A percentile compares a stretch with the other conserved stretches of the same genome.
Evolutionary conservation across 2,329 filamentous ascomycete genomes (phyloP).

Genomic region (Cladosporium sp.): DNA sequence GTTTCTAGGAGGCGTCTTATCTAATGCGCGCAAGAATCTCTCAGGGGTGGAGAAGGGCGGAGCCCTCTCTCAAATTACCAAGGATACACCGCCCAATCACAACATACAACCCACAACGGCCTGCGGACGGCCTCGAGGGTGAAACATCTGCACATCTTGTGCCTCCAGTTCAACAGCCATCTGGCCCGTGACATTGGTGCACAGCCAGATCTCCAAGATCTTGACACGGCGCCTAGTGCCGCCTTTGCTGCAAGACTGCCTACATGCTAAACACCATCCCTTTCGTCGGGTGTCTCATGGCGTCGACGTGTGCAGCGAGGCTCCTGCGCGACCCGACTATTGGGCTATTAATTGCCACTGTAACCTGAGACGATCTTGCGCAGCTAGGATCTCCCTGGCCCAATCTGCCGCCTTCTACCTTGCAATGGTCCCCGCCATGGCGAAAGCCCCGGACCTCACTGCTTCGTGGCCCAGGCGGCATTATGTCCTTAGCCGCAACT

Average conservation of each 20-base stretch:
- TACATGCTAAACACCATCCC: neutral
- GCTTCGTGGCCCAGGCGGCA: constrained; percentile 12
- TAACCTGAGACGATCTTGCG: constrained; percentile 14
- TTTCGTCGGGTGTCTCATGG: constrained; percentile 17
- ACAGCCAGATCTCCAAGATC: constrained; percentile 13
- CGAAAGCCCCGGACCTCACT: constrained; percentile 15
- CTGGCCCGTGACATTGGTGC: constrained; percentile 17
- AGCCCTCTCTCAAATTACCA: neutral
- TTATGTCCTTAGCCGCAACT: constrained; percentile 15
- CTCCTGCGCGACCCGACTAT: constrained; percentile 8
- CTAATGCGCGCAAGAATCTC: constrained; percentile 10
- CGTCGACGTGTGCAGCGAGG: constrained; percentile 4
- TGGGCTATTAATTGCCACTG: constrained; percentile 7
- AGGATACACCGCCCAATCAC: constrained; percentile 2
- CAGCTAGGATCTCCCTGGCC: constrained; percentile 10
- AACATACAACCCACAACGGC: neutral
- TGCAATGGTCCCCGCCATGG: constrained; percentile 2
- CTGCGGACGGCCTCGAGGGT: neutral
- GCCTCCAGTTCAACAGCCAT: constrained; percentile 6
- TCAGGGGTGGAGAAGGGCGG: constrained; percentile 6
- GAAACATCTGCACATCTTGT: constrained; percentile 17
- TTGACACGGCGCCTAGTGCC: constrained; percentile 8
- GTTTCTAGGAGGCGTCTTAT: neutral
- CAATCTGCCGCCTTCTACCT: constrained; percentile 3
- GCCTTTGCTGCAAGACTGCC: neutral